Percentiles rank a stretch among this genome's conserved stretches.
phyloP scores from a whole-genome alignment of 1,139 yeast genomes.

The Protomyces arabidopsidicola region DNA sequence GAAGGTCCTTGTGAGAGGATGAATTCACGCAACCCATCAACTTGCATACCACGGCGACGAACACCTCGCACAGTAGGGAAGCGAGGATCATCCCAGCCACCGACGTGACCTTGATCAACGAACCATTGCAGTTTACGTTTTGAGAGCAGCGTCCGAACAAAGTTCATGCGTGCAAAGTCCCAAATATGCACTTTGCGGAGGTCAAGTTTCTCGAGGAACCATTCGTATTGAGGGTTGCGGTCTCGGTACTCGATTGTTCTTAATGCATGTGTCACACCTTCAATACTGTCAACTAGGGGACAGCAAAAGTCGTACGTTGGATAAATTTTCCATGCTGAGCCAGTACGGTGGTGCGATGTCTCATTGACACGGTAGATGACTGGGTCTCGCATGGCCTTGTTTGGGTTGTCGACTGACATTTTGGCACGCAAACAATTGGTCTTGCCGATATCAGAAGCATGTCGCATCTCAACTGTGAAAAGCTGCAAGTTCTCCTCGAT shows the following conservation, averaged over 20 bases:
- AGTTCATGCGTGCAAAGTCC: slow-evolving; percentile 97
- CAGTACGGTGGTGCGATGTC: slow-evolving; percentile 96
- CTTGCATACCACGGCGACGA: slow-evolving; percentile 98
- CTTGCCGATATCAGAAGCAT: slow-evolving; percentile 82
- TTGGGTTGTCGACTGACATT: slow-evolving; percentile 80
- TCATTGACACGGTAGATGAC: slow-evolving; percentile 93
- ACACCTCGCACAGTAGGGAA: slow-evolving; percentile 93
- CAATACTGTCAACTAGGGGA: slow-evolving; percentile 88
- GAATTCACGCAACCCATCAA: slow-evolving; percentile 90
- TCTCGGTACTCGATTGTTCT: slow-evolving; percentile 98
- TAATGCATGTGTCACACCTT: slow-evolving; percentile 95
- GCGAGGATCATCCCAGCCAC: slow-evolving; percentile 97
- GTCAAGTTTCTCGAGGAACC: slow-evolving; percentile 77
- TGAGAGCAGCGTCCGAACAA: slow-evolving; percentile 85
- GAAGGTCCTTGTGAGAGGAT: slow-evolving; percentile 96
- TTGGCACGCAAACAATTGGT: slow-evolving; percentile 92
- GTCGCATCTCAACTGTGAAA: slow-evolving; percentile 78
- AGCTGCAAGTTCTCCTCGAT: slow-evolving; percentile 83
- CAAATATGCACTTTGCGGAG: slow-evolving; percentile 90
- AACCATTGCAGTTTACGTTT: slow-evolving; percentile 98
- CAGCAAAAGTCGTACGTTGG: slow-evolving; percentile 98
- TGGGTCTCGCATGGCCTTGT: slow-evolving; percentile 95
- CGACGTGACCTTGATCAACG: slow-evolving; percentile 79
- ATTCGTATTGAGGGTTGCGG: slow-evolving; percentile 94
- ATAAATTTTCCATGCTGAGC: slow-evolving; percentile 83